Base-by-base conservation (phyloP, 176 grass and related monocot genomes). In the Triticum turgidum region DNA sequence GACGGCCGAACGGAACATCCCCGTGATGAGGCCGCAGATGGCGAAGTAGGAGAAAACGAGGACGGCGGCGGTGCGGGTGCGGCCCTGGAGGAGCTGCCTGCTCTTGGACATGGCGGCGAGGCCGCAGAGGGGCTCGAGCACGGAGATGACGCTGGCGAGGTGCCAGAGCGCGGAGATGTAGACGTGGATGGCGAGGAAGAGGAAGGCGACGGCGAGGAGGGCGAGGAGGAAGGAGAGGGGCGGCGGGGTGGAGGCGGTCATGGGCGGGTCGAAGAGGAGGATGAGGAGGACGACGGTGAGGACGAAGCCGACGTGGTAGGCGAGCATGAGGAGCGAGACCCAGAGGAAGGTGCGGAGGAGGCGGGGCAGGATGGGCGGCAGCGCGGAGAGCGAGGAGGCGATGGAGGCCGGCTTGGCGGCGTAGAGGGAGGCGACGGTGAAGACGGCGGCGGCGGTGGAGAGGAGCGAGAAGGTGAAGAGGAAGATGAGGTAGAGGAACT, bases 401-500 rank as follows among this genome's bases (percentile, higher is more conserved):
- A 91, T 93, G 88, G 90, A 94, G 11, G 93, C 94, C 0, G 97
- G 88, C 86, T 94, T 96, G 87, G 62, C 56, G 54, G 97, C 90
- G 87, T 99, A 99, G 86, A 99, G 97, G 7, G 97, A 99, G 4
- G 97, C 97, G 67, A 99, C 94, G 62, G 94, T 94, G 82, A 99
- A 99, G 76, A 99, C 97, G 61, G 87, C 90, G 70, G 97, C 90
- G 29, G 90, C 97, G 30, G 97, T 96, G 90, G 97, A 96, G 82
- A 99, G 97, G 72, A 99, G 92, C 42, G 97, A 96, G 89, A 99
- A 94, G 82, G 83, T 91, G 92, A 96, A 96, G 87, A 99, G 97
- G 88, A 99, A 91, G 80, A 96, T 56, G 86, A 93, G 80, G 85
- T 96, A 99, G 80, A 90, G 24, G 83, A 96, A 96, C 78, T 94